Evolutionary conservation across 805 yeast genomes (phyloP).

Genomic region (Yarrowia divulgata): DNA sequence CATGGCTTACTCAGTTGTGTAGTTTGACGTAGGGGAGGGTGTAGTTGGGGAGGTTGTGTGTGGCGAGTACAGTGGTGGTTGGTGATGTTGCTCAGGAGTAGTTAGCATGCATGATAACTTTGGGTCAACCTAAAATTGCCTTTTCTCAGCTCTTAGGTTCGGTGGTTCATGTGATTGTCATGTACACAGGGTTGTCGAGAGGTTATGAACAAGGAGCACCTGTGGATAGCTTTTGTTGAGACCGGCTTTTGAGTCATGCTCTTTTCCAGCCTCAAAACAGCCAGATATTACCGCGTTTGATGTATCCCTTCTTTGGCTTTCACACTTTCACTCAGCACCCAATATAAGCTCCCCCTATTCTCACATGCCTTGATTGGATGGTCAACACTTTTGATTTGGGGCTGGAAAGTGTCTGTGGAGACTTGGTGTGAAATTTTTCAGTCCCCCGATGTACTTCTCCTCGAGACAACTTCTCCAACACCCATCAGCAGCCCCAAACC

Average conservation of each 20-base stretch:
- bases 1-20: constrained; percentile 8
- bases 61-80: neutral
- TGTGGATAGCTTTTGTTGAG: neutral
- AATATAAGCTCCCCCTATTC: constrained; percentile 7
- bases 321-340: neutral
- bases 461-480: neutral
- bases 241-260: neutral
- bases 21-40: neutral
- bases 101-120: constrained; percentile 27
- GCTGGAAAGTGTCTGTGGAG: neutral
- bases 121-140: neutral
- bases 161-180: neutral
- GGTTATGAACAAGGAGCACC: neutral
- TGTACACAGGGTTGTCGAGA: neutral
- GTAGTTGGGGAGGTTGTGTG: neutral
- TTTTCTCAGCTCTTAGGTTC: neutral
- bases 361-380: neutral
- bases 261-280: neutral
- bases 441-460: neutral
- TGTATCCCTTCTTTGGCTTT: neutral
- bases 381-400: neutral
- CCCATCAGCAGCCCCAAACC: neutral
- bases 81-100: constrained; percentile 36
- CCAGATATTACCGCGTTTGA: neutral
- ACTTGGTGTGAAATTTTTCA: neutral